Evolutionary conservation across 2,329 filamentous ascomycete genomes (phyloP), one percentile per base, ranked within the genome.

Genomic region (Colletotrichum sp.): DNA sequence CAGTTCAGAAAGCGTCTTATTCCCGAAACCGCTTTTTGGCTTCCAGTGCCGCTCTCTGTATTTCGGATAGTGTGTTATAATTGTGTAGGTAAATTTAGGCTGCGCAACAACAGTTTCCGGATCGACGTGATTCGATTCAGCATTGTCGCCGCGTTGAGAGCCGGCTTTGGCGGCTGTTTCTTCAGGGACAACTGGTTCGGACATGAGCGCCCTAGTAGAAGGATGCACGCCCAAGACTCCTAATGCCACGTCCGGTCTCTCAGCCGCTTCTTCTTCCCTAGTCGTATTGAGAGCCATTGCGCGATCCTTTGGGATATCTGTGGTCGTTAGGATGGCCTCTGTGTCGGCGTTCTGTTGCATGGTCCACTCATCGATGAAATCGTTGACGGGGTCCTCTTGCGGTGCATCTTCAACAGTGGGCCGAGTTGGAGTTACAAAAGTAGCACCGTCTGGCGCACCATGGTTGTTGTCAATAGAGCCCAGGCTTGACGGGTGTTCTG

Each of bases 291-390:
- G 44, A 21, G n/a, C 0, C n/a, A 52, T 13, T 2, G 44, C 10
- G 4, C 3, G n/a, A 21, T 52, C 0, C 10, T 7, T 13, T 0
- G 44, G n/a, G 0, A 52, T 0, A 21, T 52, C 2, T 52, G n/a
- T 7, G 3, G 6, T 13, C 44, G 44, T 7, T 1, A 7, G n/a
- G n/a, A 52, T 21, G 44, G 0, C 6, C n/a, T 52, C 44, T 21
- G 44, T 24, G 6, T 7, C 10, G 44, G 44, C 44, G 6, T 52
- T 21, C 44, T 52, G n/a, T 52, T 52, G 44, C n/a, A 52, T 52
- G 10, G 44, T 52, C 44, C n/a, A 52, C n/a, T 52, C 44, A 24
- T 52, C 44, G n/a, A 52, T 13, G 10, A 21, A 52, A 7, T 21
- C 10, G 44, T 21, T 7, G n/a, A 52, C n/a, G 4, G 44, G 44